phyloP scores from a whole-genome alignment of 345 rosid species.

The Hypericum perforatum region DNA sequence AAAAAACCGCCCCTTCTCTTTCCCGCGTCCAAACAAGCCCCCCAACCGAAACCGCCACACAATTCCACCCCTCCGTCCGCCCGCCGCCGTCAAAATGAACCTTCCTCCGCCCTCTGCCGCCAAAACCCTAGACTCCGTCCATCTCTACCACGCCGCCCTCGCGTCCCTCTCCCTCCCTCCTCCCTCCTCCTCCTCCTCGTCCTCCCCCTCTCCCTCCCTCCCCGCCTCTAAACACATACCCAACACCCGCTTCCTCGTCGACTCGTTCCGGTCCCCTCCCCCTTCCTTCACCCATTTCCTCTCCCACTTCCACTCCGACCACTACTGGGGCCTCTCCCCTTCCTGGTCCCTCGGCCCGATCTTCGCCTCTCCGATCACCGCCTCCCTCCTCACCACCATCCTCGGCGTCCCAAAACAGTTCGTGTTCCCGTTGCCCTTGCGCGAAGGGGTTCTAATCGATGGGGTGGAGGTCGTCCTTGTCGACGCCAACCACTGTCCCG shows the following conservation, averaged over 20 bases:
- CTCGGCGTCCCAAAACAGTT: slow-evolving; percentile 47
- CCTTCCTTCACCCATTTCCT: slow-evolving; percentile 34
- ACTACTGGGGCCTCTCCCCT: slow-evolving; percentile 61
- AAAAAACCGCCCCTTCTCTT: too few relatives aligned
- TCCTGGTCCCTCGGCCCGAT: slow-evolving; percentile 72
- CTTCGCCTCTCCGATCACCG: slow-evolving; percentile 60
- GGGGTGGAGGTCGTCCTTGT: slow-evolving; percentile 53
- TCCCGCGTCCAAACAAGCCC: too few relatives aligned
- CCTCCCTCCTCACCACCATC: slow-evolving; percentile 42
- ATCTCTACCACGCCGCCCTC: slow-evolving; percentile 39
- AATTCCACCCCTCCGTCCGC: too few relatives aligned
- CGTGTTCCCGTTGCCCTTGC: slow-evolving; percentile 41
- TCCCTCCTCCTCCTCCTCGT: slow-evolving; percentile 17
- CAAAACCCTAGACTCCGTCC: slow-evolving; percentile 43
- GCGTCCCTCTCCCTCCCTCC: slow-evolving; percentile 20
- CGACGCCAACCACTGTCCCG: slow-evolving; percentile 89
- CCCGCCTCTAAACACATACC: slow-evolving; percentile 65
- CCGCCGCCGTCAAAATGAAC: too few relatives aligned
- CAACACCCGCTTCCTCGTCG: slow-evolving; percentile 67
- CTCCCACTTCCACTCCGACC: slow-evolving; percentile 91
- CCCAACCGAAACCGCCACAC: too few relatives aligned
- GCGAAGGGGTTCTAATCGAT: slow-evolving; percentile 34
- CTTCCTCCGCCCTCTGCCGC: background rate
- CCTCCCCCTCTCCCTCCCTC: slow-evolving; percentile 24
- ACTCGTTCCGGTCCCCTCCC: slow-evolving; percentile 51